Percentiles rank a stretch among this genome's conserved stretches.
Conservation (phyloP, 768 basidiomycete genomes). For the Pleurotus cornucopiae region DNA sequence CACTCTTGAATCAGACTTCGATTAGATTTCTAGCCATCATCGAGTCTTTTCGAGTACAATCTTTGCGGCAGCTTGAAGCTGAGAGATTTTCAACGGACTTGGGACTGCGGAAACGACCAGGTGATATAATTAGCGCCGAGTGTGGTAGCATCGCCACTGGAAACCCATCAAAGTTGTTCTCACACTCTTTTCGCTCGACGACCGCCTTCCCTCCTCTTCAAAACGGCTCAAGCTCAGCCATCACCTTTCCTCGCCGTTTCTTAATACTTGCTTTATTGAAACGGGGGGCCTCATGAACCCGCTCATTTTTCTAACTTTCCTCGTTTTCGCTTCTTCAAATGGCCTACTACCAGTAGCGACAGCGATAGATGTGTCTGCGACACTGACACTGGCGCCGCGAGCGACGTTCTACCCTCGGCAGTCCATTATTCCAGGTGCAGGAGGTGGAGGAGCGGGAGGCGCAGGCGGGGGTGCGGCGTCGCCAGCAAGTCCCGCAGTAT, state of each 20-base stretch:
- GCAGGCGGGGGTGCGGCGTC: not conserved
- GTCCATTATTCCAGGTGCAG: not conserved
- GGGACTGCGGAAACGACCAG: no score
- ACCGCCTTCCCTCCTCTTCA: not conserved
- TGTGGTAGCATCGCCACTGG: not conserved
- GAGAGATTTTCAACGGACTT: no score
- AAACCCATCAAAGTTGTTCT: not conserved
- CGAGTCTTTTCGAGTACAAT: no score
- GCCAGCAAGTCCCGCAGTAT: conserved; percentile 3
- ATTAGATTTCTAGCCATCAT: no score
- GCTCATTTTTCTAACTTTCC: not conserved
- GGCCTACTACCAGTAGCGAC: not conserved
- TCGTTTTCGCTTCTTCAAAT: not conserved
- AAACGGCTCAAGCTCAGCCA: not conserved
- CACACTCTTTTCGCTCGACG: not conserved
- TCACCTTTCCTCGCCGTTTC: not conserved
- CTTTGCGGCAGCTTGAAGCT: no score
- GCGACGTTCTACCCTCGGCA: not conserved
- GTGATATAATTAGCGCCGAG: not conserved
- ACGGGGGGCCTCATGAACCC: not conserved
- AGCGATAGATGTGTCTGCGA: not conserved
- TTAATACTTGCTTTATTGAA: not conserved
- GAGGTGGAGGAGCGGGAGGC: no score
- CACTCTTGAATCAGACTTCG: no score
- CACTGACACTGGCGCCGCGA: not conserved